Base-by-base conservation (phyloP, 139 green algal species). In the Zygnema cylindricum region DNA sequence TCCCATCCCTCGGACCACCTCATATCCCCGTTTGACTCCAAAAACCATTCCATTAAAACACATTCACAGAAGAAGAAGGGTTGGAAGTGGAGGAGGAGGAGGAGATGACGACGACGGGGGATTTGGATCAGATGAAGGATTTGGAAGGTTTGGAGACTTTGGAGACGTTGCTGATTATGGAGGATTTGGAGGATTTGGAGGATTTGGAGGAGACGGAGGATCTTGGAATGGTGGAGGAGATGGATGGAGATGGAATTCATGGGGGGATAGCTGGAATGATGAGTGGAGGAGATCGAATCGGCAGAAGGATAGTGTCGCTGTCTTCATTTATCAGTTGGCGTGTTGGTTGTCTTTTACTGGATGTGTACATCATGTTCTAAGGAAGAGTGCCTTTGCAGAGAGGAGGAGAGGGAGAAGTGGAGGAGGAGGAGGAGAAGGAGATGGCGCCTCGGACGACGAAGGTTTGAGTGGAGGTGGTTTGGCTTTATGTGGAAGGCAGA, bases 391-490 rank as follows among this genome's bases (percentile, higher is more conserved):
- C 33, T 0, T 76, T 49, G 36, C 11, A 1, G 25, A 55, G 36
- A 41, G 75, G 22, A 79, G 38, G 35, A 7, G 38, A 11, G 38
- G 33, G 49, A 7, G 38, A 11, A 23, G 33, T 33, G 88, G 69
- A 98, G 87, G 81, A 97, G 94, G 84, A 95, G 97, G 49, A 98
- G 90, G 0, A 95, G 97, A 33, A 91, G 90, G 54, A 84, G 89
- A 55, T 93, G n/a, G n/a, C n/a, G n/a, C n/a, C n/a, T n/a, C n/a
- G 91, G 7, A 85, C 93, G 93, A 98, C 98, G 76, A 76, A 77
- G 32, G 96, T 93, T 81, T 98, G 94, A 0, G 99, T 94, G 2
- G 97, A 97, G 95, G 98, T 98, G 94, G 98, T 98, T 3, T 85
- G 75, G 33, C 96, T 94, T n/a, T n/a, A n/a, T n/a, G n/a, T n/a